phyloP scores from a whole-genome alignment of 768 basidiomycete species.

The Lyophyllum shimeji region DNA sequence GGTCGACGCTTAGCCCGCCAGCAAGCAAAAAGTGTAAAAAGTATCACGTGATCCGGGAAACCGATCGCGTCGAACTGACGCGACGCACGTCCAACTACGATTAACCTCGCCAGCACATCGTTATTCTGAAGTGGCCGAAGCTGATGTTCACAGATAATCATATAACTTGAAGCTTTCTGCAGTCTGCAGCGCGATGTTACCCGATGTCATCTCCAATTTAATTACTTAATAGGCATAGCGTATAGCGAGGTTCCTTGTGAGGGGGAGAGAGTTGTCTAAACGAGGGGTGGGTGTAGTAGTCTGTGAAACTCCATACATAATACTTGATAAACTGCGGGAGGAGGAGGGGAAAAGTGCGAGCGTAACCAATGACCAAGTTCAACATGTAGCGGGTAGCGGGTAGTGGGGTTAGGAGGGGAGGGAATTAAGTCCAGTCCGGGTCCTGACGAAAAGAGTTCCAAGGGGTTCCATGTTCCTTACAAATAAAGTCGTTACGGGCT shows the following conservation, averaged over 20 bases:
- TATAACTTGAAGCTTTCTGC: too few relatives aligned
- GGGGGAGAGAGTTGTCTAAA: conserved; percentile 1
- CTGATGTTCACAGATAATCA: too few relatives aligned
- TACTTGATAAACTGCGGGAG: background rate
- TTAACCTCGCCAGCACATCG: too few relatives aligned
- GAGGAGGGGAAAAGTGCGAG: background rate
- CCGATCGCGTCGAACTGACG: too few relatives aligned
- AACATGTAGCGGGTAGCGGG: background rate
- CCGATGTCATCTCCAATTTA: conserved; percentile 1
- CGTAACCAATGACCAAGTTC: background rate
- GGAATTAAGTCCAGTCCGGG: too few relatives aligned
- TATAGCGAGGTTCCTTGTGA: conserved; percentile 1
- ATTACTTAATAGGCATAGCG: background rate
- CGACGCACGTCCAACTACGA: too few relatives aligned
- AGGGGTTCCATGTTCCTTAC: background rate
- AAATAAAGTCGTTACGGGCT: background rate
- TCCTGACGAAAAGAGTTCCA: background rate
- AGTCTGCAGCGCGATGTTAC: background rate
- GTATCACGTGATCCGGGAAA: background rate
- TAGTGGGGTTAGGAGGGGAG: too few relatives aligned
- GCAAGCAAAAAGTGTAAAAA: background rate
- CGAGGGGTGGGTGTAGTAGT: conserved; percentile 1
- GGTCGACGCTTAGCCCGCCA: background rate
- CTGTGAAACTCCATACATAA: background rate
- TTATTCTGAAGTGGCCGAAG: too few relatives aligned